Percentiles rank a stretch among this genome's conserved stretches.
Evolutionary conservation across 2,329 filamentous ascomycete genomes (phyloP).

Genomic region (Lasiodiplodia sp.): DNA sequence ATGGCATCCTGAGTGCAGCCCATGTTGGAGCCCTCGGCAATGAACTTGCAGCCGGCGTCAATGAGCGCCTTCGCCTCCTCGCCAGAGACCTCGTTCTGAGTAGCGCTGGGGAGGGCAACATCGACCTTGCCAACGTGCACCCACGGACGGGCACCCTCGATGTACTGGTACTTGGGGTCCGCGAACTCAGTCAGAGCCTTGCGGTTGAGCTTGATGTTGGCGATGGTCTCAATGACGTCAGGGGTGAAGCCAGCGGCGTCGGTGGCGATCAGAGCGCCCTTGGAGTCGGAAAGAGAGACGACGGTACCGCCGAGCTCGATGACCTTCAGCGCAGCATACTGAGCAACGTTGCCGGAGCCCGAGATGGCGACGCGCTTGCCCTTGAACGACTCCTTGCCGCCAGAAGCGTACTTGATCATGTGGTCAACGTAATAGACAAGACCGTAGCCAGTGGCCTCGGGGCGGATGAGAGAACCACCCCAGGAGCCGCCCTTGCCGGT

Average conservation of each 20-base stretch:
- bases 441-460: constrained; percentile 96
- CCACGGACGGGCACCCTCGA: constrained; percentile 90
- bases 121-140: constrained; percentile 88
- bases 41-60: constrained; percentile 77
- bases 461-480: constrained; percentile 93
- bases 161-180: constrained; percentile 79
- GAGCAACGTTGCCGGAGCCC: constrained; percentile 96
- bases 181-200: constrained; percentile 79
- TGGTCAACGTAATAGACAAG: constrained; percentile 95
- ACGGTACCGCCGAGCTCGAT: constrained; percentile 95
- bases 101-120: constrained; percentile 89
- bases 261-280: constrained; percentile 80
- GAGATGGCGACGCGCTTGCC: constrained; percentile 97
- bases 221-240: constrained; percentile 80
- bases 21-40: constrained; percentile 99
- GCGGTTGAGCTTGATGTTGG: constrained; percentile 84
- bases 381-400: constrained; percentile 80
- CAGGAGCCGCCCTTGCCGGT: constrained; percentile 94
- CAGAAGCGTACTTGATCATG: constrained; percentile 87
- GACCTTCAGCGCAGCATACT: constrained; percentile 95
- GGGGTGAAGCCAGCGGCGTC: constrained; percentile 76
- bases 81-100: constrained; percentile 95
- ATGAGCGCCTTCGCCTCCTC: constrained; percentile 89
- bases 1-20: constrained; percentile 96
- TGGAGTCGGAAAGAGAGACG: constrained; percentile 91